Evolutionary conservation across 2,329 filamentous ascomycete species (phyloP), one percentile per base, ranked within the genome.

Genomic region (Nigrograna mackinnonii): DNA sequence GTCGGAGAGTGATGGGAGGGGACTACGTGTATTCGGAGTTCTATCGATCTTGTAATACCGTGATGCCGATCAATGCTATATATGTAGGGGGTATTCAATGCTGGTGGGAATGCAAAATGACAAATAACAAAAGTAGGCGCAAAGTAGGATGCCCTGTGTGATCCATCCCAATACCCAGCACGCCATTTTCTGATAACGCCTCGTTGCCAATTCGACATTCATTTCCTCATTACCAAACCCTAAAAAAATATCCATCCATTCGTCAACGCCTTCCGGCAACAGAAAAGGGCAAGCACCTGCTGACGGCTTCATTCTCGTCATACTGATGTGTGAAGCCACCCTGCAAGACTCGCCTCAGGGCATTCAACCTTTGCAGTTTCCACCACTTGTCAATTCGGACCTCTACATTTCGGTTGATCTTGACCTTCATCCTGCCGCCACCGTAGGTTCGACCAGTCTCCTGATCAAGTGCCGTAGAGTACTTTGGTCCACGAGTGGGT

Each of bases 341-440:
- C 44, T 81, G 79, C 30, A 88, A 68, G 21, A 84, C 69, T 28
- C 84, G 69, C 57, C 82, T 77, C 39, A 89, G 66, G 3, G 79
- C 78, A 46, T 83, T 80, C 37, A 87, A 66, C 21, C 84, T 74
- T 52, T 82, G 75, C 54, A 87, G 71, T 66, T 89, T 89, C 85
- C 85, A 89, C 86, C 86, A 89, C 50, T 79, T 78, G 64, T 89
- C 84, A 37, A 89, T 82, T 37, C 72, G 77, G 72, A 88, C 79
- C 39, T 79, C 75, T 3, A 82, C 79, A 35, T 76, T 77, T 17
- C 75, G 73, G 39, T 79, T 74, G 41, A 88, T 79, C 42, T 79
- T 77, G 28, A 89, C 74, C 9, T 61, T 79, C 69, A 86, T 73
- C 43, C 83, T 76, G 44, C 78, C 84, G 9, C 53, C 61, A 5